phyloP scores from a whole-genome alignment of 345 rosid species.

The Populus alba region DNA sequence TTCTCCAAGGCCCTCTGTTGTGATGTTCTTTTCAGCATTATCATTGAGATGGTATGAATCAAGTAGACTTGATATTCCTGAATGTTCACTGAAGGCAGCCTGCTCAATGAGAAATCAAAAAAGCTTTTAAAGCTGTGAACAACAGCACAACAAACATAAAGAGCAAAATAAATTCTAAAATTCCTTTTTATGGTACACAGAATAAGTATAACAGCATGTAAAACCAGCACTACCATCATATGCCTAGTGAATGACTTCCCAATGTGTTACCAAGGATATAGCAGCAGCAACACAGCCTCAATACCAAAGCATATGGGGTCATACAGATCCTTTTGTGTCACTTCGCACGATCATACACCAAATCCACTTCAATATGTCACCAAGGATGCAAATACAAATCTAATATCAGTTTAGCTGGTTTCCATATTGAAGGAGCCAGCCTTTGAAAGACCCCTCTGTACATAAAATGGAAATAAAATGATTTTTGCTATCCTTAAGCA shows the following conservation, averaged over 20 bases:
- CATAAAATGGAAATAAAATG: neutral
- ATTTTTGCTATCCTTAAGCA: neutral
- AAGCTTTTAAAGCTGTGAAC: neutral
- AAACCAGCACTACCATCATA: neutral
- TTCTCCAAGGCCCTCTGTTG: conserved; percentile 14
- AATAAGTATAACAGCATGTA: neutral
- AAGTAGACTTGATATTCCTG: conserved; percentile 51
- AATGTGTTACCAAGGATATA: neutral
- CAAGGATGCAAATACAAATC: neutral
- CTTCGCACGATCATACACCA: too few relatives aligned
- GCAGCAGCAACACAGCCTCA: too few relatives aligned
- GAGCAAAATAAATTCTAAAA: neutral
- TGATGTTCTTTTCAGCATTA: conserved; percentile 34
- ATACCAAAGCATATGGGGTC: too few relatives aligned
- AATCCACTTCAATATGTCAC: neutral
- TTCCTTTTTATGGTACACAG: neutral
- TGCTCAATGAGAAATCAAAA: conserved; percentile 22
- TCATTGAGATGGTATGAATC: conserved; percentile 65
- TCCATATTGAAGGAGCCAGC: neutral
- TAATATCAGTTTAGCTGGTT: neutral
- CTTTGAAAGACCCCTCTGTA: neutral
- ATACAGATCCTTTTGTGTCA: too few relatives aligned
- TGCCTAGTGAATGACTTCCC: neutral
- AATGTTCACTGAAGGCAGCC: conserved; percentile 35
- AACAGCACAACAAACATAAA: neutral